Conservation (phyloP, 2,329 filamentous ascomycete species). For the Dryadomyces quercus-mongolicae region DNA sequence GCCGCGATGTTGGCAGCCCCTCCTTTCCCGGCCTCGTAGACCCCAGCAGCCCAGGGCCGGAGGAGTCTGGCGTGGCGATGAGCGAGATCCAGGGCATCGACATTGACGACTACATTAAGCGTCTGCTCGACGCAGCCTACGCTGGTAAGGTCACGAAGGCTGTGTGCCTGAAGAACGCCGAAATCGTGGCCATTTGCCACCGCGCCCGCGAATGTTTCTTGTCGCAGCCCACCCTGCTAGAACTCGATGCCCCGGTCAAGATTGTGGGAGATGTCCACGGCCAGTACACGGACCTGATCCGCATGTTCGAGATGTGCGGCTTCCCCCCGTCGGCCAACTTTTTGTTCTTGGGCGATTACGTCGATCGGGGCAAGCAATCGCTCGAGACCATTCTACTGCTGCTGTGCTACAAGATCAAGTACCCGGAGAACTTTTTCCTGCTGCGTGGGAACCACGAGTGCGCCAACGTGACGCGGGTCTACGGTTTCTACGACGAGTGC, state of each 20-base stretch:
- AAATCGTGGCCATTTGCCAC: constrained; percentile 87
- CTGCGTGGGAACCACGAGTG: constrained; percentile 93
- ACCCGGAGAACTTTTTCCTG: constrained; percentile 93
- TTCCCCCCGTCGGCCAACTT: constrained; percentile 90
- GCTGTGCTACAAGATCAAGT: constrained; percentile 94
- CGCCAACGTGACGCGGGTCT: constrained; percentile 88
- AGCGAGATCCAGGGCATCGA: constrained; percentile 86
- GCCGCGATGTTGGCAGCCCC: constrained; percentile 60
- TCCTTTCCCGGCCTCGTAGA: constrained; percentile 22
- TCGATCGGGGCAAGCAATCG: constrained; percentile 91
- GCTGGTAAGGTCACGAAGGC: constrained; percentile 96
- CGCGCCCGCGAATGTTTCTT: constrained; percentile 82
- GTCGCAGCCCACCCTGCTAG: constrained; percentile 81
- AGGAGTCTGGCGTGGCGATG: constrained; percentile 55
- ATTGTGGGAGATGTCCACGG: constrained; percentile 96
- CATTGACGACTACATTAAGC: constrained; percentile 92
- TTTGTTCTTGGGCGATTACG: constrained; percentile 90
- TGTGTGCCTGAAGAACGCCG: constrained; percentile 92
- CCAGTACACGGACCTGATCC: constrained; percentile 90
- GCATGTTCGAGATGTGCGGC: constrained; percentile 97
- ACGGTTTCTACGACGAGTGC: constrained; percentile 97
- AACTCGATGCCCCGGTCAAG: constrained; percentile 90
- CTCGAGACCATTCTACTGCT: constrained; percentile 88
- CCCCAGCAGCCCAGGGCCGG: constrained; percentile 13
- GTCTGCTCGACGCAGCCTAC: constrained; percentile 87